Evolutionary conservation across 192 early-diverging fungal species (phyloP).

Genomic region (Backusella macrospora): DNA sequence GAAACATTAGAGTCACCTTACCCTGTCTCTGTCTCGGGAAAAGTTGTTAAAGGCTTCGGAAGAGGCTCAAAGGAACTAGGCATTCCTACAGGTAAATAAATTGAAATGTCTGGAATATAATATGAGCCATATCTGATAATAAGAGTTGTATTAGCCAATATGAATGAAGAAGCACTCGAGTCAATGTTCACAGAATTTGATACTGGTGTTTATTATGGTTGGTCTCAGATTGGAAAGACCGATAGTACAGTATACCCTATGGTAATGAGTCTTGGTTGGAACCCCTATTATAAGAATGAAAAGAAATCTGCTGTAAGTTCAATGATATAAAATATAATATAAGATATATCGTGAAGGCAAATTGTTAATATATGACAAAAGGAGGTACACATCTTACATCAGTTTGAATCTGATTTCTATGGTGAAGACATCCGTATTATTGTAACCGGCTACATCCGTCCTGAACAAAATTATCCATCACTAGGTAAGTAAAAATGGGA

Average conservation of each 20-base stretch:
- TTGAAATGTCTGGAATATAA: background rate
- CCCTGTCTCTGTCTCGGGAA: slow-evolving; percentile 79
- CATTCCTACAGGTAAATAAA: slow-evolving; percentile 85
- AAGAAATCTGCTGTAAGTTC: slow-evolving; percentile 80
- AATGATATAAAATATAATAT: background rate
- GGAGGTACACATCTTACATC: slow-evolving; percentile 96
- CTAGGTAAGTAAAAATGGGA: slow-evolving; percentile 58
- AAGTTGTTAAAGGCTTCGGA: slow-evolving; percentile 89
- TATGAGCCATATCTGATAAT: background rate
- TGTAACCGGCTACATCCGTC: slow-evolving; percentile 86
- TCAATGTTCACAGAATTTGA: slow-evolving; percentile 61
- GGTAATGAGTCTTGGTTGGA: slow-evolving; percentile 99
- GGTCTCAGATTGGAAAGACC: slow-evolving; percentile 72
- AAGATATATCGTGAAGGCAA: background rate
- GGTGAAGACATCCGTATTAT: slow-evolving; percentile 81
- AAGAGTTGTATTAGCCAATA: slow-evolving; percentile 69
- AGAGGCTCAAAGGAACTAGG: slow-evolving; percentile 97
- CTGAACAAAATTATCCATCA: slow-evolving; percentile 86
- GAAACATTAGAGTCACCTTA: slow-evolving; percentile 64
- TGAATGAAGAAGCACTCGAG: slow-evolving; percentile 77
- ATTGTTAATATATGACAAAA: slow-evolving; percentile 19
- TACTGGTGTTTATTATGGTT: slow-evolving; percentile 95
- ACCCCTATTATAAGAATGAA: slow-evolving; percentile 97
- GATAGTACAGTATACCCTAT: slow-evolving; percentile 77
- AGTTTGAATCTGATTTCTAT: slow-evolving; percentile 91